phyloP scores from a whole-genome alignment of 208 protist species.

The Leishmania gerbilli region DNA sequence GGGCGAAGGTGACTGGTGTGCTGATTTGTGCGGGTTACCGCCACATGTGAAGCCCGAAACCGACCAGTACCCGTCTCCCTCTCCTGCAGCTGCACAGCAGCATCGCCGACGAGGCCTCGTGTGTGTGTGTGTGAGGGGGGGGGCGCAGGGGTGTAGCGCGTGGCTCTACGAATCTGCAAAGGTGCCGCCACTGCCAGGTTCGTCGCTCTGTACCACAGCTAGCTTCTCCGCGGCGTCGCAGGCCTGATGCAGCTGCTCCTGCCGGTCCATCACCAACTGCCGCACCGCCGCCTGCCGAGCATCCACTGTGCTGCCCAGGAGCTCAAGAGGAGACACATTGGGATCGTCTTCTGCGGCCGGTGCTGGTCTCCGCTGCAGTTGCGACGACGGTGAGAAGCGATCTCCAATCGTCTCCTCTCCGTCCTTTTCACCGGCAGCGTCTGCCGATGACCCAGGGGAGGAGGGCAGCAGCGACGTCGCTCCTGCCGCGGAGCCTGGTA shows the following conservation, averaged over 20 bases:
- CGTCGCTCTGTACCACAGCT: background rate
- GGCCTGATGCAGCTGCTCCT: conserved; percentile 38
- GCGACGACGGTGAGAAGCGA: background rate
- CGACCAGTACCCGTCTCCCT: background rate
- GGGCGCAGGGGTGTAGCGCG: background rate
- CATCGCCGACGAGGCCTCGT: background rate
- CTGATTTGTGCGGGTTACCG: background rate
- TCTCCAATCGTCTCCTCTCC: background rate
- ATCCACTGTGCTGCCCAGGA: conserved; percentile 31
- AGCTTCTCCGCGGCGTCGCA: conserved; percentile 29
- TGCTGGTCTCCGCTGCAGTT: background rate
- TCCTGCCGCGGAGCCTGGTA: background rate
- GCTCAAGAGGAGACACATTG: conserved; percentile 33
- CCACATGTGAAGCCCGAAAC: background rate
- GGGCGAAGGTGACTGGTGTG: background rate
- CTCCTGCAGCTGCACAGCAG: background rate
- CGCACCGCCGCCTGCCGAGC: conserved; percentile 27
- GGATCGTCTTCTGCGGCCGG: conserved; percentile 11
- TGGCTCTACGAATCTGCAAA: conserved; percentile 3
- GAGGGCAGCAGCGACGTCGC: background rate
- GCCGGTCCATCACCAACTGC: conserved; percentile 27
- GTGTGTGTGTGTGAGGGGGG: background rate
- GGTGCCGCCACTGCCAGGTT: background rate
- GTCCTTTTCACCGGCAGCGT: background rate
- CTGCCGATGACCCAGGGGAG: background rate